A percentile compares a stretch with the other conserved stretches of the same genome.
Evolutionary conservation across 2,329 filamentous ascomycete genomes (phyloP).

Genomic region (Penicillium expansum): DNA sequence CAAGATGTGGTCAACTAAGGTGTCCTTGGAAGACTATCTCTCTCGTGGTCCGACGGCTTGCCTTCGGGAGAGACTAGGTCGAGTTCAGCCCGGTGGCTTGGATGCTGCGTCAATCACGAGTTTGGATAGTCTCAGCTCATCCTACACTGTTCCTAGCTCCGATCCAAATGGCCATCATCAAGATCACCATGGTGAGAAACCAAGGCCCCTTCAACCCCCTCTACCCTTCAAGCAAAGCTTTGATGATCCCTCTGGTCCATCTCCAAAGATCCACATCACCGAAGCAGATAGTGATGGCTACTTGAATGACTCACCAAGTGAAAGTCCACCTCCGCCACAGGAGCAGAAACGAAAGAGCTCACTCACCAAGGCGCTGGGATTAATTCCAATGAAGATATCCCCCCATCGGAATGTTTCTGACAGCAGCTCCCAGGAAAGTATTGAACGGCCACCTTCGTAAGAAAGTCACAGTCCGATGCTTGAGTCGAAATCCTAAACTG

Average conservation of each 20-base stretch:
- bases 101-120: conserved; percentile 34
- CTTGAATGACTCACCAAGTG: conserved; percentile 15
- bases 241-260: conserved; percentile 14
- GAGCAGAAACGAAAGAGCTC: conserved; percentile 7
- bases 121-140: conserved; percentile 29
- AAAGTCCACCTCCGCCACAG: conserved; percentile 16
- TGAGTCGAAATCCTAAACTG: not conserved
- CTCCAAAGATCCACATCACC: conserved; percentile 32
- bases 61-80: conserved; percentile 52
- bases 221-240: conserved; percentile 28
- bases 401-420: conserved; percentile 18
- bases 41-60: conserved; percentile 56
- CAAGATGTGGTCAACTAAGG: conserved; percentile 33
- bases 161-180: conserved; percentile 7
- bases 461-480: not conserved
- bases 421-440: conserved; percentile 15
- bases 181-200: not conserved
- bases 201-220: conserved; percentile 15
- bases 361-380: conserved; percentile 12
- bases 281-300: conserved; percentile 25
- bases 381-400: conserved; percentile 4
- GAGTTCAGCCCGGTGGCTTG: conserved; percentile 22
- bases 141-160: conserved; percentile 14
- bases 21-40: conserved; percentile 49
- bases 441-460: conserved; percentile 21